Percentiles rank a stretch among this genome's conserved stretches.
Evolutionary conservation across 2,329 filamentous ascomycete genomes (phyloP).

Genomic region (Fonsecaea pugnacius): DNA sequence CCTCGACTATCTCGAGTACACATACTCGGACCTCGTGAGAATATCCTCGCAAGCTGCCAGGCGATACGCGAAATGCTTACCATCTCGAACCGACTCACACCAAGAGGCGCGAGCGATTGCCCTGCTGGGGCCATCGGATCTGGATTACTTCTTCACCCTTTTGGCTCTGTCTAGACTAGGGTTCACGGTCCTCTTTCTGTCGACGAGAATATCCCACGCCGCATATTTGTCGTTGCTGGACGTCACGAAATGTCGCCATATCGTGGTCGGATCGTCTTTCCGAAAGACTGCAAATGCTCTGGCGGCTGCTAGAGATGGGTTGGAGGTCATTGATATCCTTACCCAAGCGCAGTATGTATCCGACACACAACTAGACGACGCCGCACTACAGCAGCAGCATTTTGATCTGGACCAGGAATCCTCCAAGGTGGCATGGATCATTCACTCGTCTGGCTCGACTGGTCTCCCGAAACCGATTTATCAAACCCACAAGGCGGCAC

Average conservation of each 20-base stretch:
- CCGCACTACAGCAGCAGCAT: constrained; percentile 40
- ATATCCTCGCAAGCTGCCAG: constrained; percentile 20
- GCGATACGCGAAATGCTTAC: constrained; percentile 16
- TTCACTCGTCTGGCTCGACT: constrained; percentile 57
- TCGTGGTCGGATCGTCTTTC: constrained; percentile 42
- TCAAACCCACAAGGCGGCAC: constrained; percentile 44
- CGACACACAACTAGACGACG: constrained; percentile 30
- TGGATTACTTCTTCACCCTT: constrained; percentile 30
- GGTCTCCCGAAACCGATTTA: constrained; percentile 54
- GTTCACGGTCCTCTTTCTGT: constrained; percentile 60
- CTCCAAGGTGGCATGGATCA: constrained; percentile 46
- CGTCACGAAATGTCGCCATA: constrained; percentile 46
- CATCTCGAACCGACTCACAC: constrained; percentile 13
- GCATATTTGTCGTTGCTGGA: constrained; percentile 50
- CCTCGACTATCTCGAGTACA: constrained; percentile 33
- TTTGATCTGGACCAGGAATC: constrained; percentile 33
- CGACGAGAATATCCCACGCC: constrained; percentile 57
- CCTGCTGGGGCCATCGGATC: constrained; percentile 28
- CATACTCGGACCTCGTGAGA: constrained; percentile 24
- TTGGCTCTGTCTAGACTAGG: constrained; percentile 61
- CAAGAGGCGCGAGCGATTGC: constrained; percentile 20
- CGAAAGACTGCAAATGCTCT: constrained; percentile 37
- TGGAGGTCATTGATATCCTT: constrained; percentile 41
- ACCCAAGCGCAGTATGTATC: constrained; percentile 16
- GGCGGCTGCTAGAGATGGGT: constrained; percentile 29